Evolutionary conservation across 768 basidiomycete genomes (phyloP), one percentile per base, ranked within the genome.

Genomic region (Lactifluus volemus): DNA sequence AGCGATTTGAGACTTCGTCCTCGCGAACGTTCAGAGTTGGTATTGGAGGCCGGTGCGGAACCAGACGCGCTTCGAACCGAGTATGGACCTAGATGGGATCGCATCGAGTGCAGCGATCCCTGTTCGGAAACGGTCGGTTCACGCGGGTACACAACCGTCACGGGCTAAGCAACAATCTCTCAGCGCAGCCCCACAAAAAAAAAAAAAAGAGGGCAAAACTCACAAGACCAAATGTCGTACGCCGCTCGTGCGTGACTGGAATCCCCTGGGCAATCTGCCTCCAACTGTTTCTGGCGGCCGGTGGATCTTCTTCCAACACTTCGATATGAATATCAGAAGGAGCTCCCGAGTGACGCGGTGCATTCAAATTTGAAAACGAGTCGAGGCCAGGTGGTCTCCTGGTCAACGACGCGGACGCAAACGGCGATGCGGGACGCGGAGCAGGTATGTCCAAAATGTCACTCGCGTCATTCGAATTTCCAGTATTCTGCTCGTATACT

Each of bases 231-330:
- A 86, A 86, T 7, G 85, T 85, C 30, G 80, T 78, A 53, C 83
- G 72, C 41, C 78, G 75, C 41, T 73, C 74, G 59, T 59, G 68
- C 64, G 5, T 61, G 62, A 45, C 57, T 47, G 70, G 70, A 4
- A 70, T 58, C 19, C 73, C 73, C 39, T 76, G 68, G 9, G 83
- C 74, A 61, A 88, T 73, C 11, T 75, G 74, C 60, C 81, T 76
- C 88, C 88, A 89, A 5, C 79, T 74, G 57, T 79, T 81, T 19
- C 77, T 77, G 29, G 87, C 82, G 58, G 69, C 68, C 3, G 88
- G 88, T 8, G 88, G 88, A 25, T 78, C 84, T 38, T 88, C 84
- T 62, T 90, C 88, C 15, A 88, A 73, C 5, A 87, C 68, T 67
- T 89, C 85, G 19, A 84, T 78, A 3, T 77, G 72, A 56, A 84